Percentiles rank a stretch among this genome's conserved stretches.
These are phyloP conservation scores for Argentina anserina DNA, from an alignment of 306 rosid genomes.

Conservation along the genomic window DNA sequence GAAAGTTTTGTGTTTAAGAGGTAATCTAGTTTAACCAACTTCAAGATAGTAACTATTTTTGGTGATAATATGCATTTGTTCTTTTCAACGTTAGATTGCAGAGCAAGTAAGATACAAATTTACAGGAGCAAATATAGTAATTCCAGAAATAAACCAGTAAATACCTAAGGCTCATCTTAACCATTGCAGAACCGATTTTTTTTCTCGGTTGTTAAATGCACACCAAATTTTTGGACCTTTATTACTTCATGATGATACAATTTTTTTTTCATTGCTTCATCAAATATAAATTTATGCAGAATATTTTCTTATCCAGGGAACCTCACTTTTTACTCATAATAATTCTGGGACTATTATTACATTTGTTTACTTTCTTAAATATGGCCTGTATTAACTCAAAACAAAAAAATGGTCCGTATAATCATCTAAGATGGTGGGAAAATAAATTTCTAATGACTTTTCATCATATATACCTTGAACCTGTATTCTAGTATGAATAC, in stretches of 20 bases:
- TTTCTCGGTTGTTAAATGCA: background rate
- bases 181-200: background rate
- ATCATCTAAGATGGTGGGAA: background rate
- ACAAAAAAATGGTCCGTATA: too few species aligned
- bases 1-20: background rate
- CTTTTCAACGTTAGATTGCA: background rate
- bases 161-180: background rate
- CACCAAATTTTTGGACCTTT: background rate
- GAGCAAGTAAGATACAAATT: background rate
- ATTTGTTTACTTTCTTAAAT: too few species aligned
- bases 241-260: background rate
- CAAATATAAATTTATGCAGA: background rate
- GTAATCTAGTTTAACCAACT: background rate
- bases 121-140: background rate
- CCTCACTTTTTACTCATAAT: too few species aligned
- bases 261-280: background rate
- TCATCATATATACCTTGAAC: background rate
- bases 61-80: background rate
- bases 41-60: slow-evolving; percentile 4
- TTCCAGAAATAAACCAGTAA: background rate
- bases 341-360: too few species aligned
- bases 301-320: background rate
- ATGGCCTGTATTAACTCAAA: too few species aligned
- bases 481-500: background rate
- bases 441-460: background rate